Conservation (phyloP, 139 green algal species). For the Coelastrella sp. region DNA sequence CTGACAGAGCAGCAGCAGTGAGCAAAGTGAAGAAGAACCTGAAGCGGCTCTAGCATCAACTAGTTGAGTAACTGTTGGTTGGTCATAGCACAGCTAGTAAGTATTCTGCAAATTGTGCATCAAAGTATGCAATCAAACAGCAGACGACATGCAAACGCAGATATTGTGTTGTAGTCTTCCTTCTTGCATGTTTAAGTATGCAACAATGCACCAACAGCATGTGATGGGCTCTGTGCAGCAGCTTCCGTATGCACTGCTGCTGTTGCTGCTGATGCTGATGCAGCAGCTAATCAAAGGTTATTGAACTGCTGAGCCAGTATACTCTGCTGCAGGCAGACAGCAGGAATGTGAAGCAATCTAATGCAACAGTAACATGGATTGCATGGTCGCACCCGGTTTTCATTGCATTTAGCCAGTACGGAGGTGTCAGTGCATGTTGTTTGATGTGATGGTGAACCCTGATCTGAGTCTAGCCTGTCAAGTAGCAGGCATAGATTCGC, state of each 20-base stretch:
- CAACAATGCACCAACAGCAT: not conserved
- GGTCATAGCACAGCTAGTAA: not conserved
- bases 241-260: not conserved
- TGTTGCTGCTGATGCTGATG: not conserved
- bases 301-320: not conserved
- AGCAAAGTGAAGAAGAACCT: slow-evolving; percentile 82
- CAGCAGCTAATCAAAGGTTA: not conserved
- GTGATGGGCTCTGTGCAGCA: too few species aligned
- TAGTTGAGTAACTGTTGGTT: not conserved
- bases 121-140: not conserved
- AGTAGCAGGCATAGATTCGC: too few species aligned
- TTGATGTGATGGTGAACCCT: too few species aligned
- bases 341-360: not conserved
- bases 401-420: too few species aligned
- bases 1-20: slow-evolving; percentile 54
- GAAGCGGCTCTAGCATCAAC: slow-evolving; percentile 74
- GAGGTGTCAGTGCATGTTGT: too few species aligned
- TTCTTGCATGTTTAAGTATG: not conserved
- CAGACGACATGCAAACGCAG: not conserved
- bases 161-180: not conserved
- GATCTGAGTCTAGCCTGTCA: too few species aligned
- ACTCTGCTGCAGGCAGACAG: not conserved
- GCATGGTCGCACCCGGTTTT: too few species aligned
- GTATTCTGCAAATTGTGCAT: not conserved
- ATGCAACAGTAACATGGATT: not conserved